phyloP scores from a whole-genome alignment of 495 filamentous ascomycete genomes.

The Aspergillus indologenus region DNA sequence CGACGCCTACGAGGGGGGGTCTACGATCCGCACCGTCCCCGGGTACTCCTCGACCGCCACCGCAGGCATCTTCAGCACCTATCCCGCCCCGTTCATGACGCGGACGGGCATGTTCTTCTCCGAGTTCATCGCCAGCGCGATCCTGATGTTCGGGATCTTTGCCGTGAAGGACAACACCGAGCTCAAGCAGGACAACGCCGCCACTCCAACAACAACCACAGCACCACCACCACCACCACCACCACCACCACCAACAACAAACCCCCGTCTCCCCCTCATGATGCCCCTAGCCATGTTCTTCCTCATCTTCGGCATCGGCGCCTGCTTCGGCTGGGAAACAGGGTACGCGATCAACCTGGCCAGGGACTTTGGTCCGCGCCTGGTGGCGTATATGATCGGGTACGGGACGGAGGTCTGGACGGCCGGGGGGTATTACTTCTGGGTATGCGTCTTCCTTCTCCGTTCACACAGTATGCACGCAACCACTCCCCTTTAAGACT shows the following conservation, averaged over 20 bases:
- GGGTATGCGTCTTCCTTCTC: conserved; percentile 43
- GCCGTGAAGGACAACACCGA: conserved; percentile 61
- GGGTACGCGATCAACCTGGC: conserved; percentile 68
- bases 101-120: conserved; percentile 59
- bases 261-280: conserved; percentile 14
- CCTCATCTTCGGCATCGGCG: conserved; percentile 62
- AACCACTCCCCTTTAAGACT: too few species aligned
- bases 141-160: conserved; percentile 67
- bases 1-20: conserved; percentile 53
- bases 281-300: conserved; percentile 60
- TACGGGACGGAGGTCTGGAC: conserved; percentile 63
- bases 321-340: conserved; percentile 68
- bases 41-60: conserved; percentile 54
- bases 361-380: conserved; percentile 63
- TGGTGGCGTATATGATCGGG: conserved; percentile 58
- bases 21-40: conserved; percentile 54
- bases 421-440: conserved; percentile 62
- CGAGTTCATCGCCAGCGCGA: conserved; percentile 58
- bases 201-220: conserved; percentile 37
- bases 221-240: conserved; percentile 29
- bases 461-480: too few species aligned
- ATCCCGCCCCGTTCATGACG: conserved; percentile 59
- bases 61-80: conserved; percentile 65
- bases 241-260: not conserved
- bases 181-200: conserved; percentile 33